Evolutionary conservation across 2,329 filamentous ascomycete species (phyloP).

Genomic region (Juglanconis sp.): DNA sequence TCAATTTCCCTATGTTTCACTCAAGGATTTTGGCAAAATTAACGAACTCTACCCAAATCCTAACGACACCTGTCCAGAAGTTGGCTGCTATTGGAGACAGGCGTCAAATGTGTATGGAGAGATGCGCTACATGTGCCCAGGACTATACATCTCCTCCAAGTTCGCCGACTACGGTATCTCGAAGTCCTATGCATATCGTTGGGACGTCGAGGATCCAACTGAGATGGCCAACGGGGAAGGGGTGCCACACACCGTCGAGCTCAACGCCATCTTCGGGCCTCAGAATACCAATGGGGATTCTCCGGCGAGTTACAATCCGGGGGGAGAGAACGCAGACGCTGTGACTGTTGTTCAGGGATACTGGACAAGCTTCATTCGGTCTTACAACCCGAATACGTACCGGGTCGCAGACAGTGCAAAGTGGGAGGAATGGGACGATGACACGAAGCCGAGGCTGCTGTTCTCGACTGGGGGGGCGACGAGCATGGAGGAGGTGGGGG

Average conservation of each 20-base stretch:
- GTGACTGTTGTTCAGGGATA: constrained; percentile 64
- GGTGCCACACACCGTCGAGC: constrained; percentile 65
- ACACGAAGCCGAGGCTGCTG: constrained; percentile 34
- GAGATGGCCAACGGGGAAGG: constrained; percentile 54
- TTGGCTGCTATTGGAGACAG: constrained; percentile 57
- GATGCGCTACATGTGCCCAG: constrained; percentile 63
- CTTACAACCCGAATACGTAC: constrained; percentile 60
- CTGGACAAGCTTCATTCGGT: constrained; percentile 70
- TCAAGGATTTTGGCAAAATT: constrained; percentile 47
- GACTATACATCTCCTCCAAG: constrained; percentile 49
- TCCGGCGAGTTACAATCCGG: constrained; percentile 53
- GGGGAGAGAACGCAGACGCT: constrained; percentile 52
- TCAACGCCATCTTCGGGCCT: constrained; percentile 65
- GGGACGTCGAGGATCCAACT: constrained; percentile 60
- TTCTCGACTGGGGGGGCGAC: constrained; percentile 34
- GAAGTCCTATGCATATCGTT: constrained; percentile 65
- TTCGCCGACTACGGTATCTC: constrained; percentile 31
- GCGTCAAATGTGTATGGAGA: constrained; percentile 60
- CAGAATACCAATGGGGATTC: constrained; percentile 45
- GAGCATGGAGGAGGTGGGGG: constrained; percentile 22
- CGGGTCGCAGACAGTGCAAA: constrained; percentile 42
- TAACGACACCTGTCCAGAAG: constrained; percentile 42
- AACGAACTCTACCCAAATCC: constrained; percentile 54
- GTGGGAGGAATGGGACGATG: constrained; percentile 46
- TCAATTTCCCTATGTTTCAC: constrained; percentile 55